These are phyloP conservation scores for Gossypium australe DNA, from an alignment of 345 rosid species.

Conservation along the genomic window DNA sequence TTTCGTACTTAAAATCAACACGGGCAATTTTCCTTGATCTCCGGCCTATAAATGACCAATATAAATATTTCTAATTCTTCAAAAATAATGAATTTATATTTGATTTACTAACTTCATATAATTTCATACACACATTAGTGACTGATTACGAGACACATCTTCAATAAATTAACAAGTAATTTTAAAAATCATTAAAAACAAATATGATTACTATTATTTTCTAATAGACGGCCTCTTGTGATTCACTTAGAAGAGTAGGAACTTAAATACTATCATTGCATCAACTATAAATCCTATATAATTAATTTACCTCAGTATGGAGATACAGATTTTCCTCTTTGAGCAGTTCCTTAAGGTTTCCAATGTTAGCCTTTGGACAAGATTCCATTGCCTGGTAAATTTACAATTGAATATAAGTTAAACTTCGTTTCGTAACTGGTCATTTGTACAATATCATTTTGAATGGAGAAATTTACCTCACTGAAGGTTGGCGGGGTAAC, in stretches of 20 bases:
- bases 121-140: too few relatives aligned
- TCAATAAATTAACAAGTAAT: too few relatives aligned
- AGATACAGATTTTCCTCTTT: constrained; percentile 71
- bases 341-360: constrained; percentile 45
- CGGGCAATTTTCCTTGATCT: constrained; percentile 70
- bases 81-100: not conserved
- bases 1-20: constrained; percentile 64
- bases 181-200: too few relatives aligned
- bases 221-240: too few relatives aligned
- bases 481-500: constrained; percentile 34
- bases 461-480: constrained; percentile 29
- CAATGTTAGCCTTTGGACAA: constrained; percentile 52
- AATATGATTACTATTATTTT: too few relatives aligned
- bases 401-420: not conserved
- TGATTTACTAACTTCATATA: too few relatives aligned
- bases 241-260: too few relatives aligned
- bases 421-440: not conserved
- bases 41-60: constrained; percentile 37
- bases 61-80: not conserved
- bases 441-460: not conserved
- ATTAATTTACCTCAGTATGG: constrained; percentile 56
- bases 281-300: too few relatives aligned
- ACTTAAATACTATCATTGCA: too few relatives aligned
- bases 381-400: constrained; percentile 58
- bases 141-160: too few relatives aligned